These are phyloP conservation scores for Phytophthora palmivora DNA, from an alignment of 352 stramenopile genomes.

Conservation along the genomic window DNA sequence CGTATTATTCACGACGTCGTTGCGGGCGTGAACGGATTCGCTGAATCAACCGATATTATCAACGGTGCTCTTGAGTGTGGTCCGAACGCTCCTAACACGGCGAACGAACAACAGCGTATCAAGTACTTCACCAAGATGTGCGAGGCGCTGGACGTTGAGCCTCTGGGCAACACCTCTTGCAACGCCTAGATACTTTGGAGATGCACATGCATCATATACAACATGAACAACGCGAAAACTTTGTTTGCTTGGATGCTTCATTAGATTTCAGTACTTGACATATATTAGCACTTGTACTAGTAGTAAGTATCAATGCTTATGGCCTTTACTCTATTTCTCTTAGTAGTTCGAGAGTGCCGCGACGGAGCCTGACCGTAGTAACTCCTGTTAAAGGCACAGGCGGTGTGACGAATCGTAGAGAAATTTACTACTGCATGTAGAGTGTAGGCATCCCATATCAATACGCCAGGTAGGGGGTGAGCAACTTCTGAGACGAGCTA, in stretches of 20 bases:
- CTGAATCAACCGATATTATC: conserved; percentile 51
- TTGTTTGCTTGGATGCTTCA: neutral
- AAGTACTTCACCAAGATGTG: conserved; percentile 37
- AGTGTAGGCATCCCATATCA: conserved; percentile 6
- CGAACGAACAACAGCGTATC: conserved; percentile 52
- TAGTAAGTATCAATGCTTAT: no score
- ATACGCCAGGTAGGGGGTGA: conserved; percentile 13
- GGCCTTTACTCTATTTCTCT: no score
- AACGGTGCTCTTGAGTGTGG: conserved; percentile 60
- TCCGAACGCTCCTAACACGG: conserved; percentile 34
- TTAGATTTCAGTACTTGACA: no score
- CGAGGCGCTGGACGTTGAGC: conserved; percentile 36
- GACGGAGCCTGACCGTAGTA: no score
- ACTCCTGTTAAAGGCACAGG: conserved; percentile 52
- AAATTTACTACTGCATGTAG: conserved; percentile 20
- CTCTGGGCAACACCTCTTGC: conserved; percentile 44
- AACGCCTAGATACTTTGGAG: conserved; percentile 32
- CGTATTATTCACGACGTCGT: conserved; percentile 57
- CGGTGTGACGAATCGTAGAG: conserved; percentile 45
- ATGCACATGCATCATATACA: neutral
- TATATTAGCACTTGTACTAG: no score
- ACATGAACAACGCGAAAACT: conserved; percentile 8
- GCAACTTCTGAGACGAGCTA: conserved; percentile 37
- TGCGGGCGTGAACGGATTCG: conserved; percentile 43
- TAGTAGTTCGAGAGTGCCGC: no score